A percentile compares a stretch with the other conserved stretches of the same genome.
Conservation (phyloP, 352 stramenopile genomes). For the Phytophthora cryptogea region DNA sequence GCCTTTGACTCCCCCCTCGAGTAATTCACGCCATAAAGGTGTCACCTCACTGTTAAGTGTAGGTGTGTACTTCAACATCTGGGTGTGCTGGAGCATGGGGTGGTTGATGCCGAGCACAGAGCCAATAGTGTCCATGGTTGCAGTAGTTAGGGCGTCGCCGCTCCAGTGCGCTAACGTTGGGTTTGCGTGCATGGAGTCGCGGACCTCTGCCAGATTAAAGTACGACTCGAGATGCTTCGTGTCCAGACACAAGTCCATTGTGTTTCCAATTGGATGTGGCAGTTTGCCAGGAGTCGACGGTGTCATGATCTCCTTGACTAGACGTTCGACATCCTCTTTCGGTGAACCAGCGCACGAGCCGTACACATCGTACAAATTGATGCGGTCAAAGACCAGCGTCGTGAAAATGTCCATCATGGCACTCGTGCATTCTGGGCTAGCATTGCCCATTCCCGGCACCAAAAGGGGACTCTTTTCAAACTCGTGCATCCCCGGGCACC, state of each 20-base stretch:
- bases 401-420: constrained; percentile 35
- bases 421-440: constrained; percentile 32
- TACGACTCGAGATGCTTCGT: constrained; percentile 63
- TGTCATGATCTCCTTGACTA: constrained; percentile 52
- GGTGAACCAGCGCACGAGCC: constrained; percentile 49
- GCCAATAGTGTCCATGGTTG: constrained; percentile 39
- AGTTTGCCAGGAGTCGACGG: constrained; percentile 34
- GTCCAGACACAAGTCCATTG: constrained; percentile 71
- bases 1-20: constrained; percentile 46
- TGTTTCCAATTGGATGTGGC: constrained; percentile 72
- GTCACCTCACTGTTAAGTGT: constrained; percentile 54
- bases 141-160: constrained; percentile 48
- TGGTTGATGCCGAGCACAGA: constrained; percentile 42
- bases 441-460: constrained; percentile 9
- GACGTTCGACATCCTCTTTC: constrained; percentile 49
- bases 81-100: constrained; percentile 35
- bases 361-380: constrained; percentile 81
- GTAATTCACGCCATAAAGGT: constrained; percentile 60
- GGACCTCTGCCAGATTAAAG: constrained; percentile 72
- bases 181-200: constrained; percentile 79
- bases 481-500: constrained; percentile 52
- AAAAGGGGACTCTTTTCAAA: constrained; percentile 42
- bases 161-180: constrained; percentile 46
- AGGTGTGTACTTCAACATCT: constrained; percentile 55
- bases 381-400: constrained; percentile 44